Evolutionary conservation across 495 filamentous ascomycete species (phyloP), one percentile per base, ranked within the genome.

Genomic region (Platismatia glauca): DNA sequence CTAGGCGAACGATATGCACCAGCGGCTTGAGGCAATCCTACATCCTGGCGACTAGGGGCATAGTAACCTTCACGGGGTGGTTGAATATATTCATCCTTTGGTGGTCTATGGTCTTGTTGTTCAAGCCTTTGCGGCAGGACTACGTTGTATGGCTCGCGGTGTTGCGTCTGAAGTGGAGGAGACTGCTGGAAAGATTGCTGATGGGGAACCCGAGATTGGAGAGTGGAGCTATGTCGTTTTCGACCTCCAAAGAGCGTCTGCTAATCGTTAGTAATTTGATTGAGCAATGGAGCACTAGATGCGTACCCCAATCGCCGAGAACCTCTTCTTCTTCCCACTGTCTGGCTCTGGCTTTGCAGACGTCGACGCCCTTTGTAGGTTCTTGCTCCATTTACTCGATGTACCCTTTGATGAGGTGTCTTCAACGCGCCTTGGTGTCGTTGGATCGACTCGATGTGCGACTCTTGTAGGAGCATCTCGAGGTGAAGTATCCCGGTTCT

Each of bases 261-360:
- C 39, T 56, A 22, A 34, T 58, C 1, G 60, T 66, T 56, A 70
- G 67, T 44, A 41, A 58, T 1, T 46, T 48, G 34, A 52, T 61
- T 37, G 3, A 39, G 16, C 58, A 20, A 55, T 9, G 12, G 22
- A 4, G 48, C 29, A 22, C 24, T 20, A 38, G 18, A 15, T 16
- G 9, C 73, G 59, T 48, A 67, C 66, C 15, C 76, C 73, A 34
- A 81, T 65, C 15, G 70, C 69, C 2, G 78, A 81, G 59, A 81
- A 79, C 35, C 78, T 69, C 41, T 75, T 78, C 66, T 81, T 82
- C 71, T 79, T 81, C 20, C 66, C 61, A 50, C 63, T 55, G 27
- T 67, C 67, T 39, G 46, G 57, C 31, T 74, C 70, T 22, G 69
- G 53, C 44, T 75, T 73, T 29, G 64, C 60, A n/a, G 67, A 63